Conservation (phyloP, 2,329 filamentous ascomycete species). For the Cercospora janseana region DNA sequence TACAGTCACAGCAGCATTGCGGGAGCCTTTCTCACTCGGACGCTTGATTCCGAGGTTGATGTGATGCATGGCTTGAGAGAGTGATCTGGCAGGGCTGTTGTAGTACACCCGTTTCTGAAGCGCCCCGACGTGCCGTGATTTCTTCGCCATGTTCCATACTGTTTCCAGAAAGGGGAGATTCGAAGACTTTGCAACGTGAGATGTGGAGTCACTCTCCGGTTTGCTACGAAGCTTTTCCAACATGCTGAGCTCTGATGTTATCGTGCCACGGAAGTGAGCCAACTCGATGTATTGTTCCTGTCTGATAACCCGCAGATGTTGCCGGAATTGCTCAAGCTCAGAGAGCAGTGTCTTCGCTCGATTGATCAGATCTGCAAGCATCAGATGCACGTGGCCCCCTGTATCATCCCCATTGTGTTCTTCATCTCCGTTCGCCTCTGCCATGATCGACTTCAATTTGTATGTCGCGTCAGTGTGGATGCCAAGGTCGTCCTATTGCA, state of each 20-base stretch:
- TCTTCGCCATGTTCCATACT: slow-evolving; percentile 63
- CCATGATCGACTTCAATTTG: slow-evolving; percentile 7
- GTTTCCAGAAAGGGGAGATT: slow-evolving; percentile 65
- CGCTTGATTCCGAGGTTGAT: slow-evolving; percentile 31
- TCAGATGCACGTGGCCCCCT: slow-evolving; percentile 4
- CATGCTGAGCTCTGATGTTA: slow-evolving; percentile 38
- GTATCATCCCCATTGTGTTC: neutral
- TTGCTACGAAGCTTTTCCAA: slow-evolving; percentile 33
- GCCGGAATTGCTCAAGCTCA: slow-evolving; percentile 45
- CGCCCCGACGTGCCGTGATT: slow-evolving; percentile 55
- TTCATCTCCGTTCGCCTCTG: neutral
- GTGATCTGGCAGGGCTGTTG: slow-evolving; percentile 25
- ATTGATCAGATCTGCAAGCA: slow-evolving; percentile 35
- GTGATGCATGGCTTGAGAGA: slow-evolving; percentile 29
- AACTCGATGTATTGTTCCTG: slow-evolving; percentile 40
- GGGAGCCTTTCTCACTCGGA: slow-evolving; percentile 18
- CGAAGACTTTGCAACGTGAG: slow-evolving; percentile 62
- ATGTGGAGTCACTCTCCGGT: slow-evolving; percentile 28
- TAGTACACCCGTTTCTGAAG: slow-evolving; percentile 58
- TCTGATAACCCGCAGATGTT: slow-evolving; percentile 36
- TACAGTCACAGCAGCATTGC: slow-evolving; percentile 46
- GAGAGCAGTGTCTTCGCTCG: slow-evolving; percentile 41
- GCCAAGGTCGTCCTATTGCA: too few species aligned
- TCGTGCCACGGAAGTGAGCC: slow-evolving; percentile 36
- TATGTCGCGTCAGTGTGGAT: neutral